These are phyloP conservation scores for Dalbergia cultrata DNA, from an alignment of 306 rosid genomes.

Conservation along the genomic window DNA sequence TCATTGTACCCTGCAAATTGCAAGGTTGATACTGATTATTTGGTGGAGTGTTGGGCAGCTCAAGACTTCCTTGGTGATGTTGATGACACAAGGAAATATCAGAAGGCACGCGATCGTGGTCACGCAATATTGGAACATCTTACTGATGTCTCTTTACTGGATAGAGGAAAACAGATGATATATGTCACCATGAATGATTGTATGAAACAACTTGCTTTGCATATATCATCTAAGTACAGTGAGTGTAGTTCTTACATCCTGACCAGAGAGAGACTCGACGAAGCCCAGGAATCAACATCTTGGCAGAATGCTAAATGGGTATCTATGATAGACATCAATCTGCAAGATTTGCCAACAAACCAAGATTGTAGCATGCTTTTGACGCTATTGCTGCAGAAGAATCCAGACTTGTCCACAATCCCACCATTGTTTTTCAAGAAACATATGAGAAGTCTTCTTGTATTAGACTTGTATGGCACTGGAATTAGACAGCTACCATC, in stretches of 20 bases:
- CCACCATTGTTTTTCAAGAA: constrained; percentile 31
- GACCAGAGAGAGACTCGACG: background rate
- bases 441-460: constrained; percentile 17
- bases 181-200: constrained; percentile 46
- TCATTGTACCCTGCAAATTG: constrained; percentile 42
- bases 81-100: constrained; percentile 26
- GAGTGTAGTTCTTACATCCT: constrained; percentile 26
- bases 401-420: background rate
- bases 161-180: constrained; percentile 27
- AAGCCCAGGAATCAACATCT: background rate
- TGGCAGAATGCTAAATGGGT: constrained; percentile 39
- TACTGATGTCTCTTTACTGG: constrained; percentile 39
- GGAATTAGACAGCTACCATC: constrained; percentile 30
- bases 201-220: constrained; percentile 37
- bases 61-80: constrained; percentile 42
- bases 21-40: constrained; percentile 39
- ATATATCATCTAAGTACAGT: constrained; percentile 39
- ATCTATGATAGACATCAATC: constrained; percentile 24
- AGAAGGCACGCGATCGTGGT: constrained; percentile 33
- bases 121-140: constrained; percentile 34
- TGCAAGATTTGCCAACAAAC: background rate
- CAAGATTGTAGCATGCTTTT: constrained; percentile 30
- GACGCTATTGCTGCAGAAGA: constrained; percentile 27
- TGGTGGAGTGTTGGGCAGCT: constrained; percentile 53
- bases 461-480: constrained; percentile 42